Evolutionary conservation across 345 rosid species (phyloP).

Genomic region (Eucalyptus cloeziana): DNA sequence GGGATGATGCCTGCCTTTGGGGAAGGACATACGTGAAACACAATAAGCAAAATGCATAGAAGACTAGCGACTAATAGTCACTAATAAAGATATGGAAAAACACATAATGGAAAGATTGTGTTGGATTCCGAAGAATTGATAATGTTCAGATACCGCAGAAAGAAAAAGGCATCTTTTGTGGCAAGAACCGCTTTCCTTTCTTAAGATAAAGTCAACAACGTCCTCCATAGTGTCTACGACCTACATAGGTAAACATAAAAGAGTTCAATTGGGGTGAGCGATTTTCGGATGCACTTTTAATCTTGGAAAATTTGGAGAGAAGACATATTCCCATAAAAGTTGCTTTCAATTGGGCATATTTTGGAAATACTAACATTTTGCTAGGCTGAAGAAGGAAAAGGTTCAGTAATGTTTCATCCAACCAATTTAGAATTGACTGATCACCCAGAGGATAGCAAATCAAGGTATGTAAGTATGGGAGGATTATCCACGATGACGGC

Average conservation of each 20-base stretch:
- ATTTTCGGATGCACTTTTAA: neutral
- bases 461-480: neutral
- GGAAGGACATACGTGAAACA: neutral
- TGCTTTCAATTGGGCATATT: neutral
- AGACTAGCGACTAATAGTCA: neutral
- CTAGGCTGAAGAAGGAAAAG: neutral
- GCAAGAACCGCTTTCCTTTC: constrained; percentile 17
- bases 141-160: neutral
- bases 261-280: neutral
- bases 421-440: neutral
- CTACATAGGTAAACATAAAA: constrained; percentile 16
- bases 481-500: neutral
- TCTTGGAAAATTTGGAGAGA: neutral
- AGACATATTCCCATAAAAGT: neutral
- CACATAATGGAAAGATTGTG: neutral
- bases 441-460: neutral
- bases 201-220: constrained; percentile 63
- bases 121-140: neutral
- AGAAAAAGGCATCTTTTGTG: neutral
- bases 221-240: constrained; percentile 77
- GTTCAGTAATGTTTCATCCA: neutral
- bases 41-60: neutral
- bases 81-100: neutral
- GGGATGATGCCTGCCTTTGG: neutral
- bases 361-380: neutral